Conservation (phyloP, 768 basidiomycete genomes). For the Zangia roseola region DNA sequence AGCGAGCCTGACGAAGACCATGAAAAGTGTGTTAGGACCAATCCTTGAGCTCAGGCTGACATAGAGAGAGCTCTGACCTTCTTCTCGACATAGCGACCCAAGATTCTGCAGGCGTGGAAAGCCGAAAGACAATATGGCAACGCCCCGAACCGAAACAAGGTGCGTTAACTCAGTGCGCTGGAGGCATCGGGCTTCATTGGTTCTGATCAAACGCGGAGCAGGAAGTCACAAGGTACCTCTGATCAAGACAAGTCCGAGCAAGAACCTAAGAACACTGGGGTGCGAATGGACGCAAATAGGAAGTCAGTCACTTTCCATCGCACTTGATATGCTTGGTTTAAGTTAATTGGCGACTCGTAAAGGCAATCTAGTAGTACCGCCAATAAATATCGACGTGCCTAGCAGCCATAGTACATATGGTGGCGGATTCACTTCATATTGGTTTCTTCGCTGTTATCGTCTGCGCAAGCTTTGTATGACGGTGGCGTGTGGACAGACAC, state of each 20-base stretch:
- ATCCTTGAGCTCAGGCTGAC: background rate
- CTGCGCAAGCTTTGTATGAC: no score
- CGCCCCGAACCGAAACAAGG: background rate
- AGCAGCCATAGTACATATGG: no score
- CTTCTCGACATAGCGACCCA: background rate
- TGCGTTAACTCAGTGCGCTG: background rate
- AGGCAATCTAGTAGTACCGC: background rate
- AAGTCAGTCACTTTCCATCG: constrained; percentile 1
- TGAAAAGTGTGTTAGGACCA: background rate
- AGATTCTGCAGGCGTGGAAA: constrained; percentile 12
- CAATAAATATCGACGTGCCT: no score
- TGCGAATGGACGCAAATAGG: background rate
- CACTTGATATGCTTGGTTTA: background rate
- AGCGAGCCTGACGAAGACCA: background rate
- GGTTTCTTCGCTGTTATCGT: background rate
- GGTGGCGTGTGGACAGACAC: no score
- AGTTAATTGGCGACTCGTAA: background rate
- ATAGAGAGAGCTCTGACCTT: background rate
- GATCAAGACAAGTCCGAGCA: no score
- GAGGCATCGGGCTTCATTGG: background rate
- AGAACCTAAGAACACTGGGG: background rate
- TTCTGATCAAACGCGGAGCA: no score
- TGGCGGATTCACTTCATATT: background rate
- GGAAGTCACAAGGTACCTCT: no score
- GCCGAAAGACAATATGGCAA: rapidly evolving